These are phyloP conservation scores for Boechera stricta DNA, from an alignment of 345 rosid species.

Conservation along the genomic window DNA sequence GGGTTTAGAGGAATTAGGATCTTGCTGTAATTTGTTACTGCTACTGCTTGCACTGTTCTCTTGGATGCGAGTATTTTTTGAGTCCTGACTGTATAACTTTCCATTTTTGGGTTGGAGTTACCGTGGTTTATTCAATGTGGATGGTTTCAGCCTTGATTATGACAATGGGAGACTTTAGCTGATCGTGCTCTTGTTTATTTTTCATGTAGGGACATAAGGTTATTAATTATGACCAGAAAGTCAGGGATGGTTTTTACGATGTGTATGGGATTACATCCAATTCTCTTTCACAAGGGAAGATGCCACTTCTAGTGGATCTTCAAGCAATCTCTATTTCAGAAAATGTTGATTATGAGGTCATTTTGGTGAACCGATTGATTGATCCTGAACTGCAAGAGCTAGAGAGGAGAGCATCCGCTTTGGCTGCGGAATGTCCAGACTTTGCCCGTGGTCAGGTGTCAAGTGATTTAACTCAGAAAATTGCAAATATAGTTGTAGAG, in stretches of 20 bases:
- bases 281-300: slow-evolving; percentile 65
- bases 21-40: slow-evolving; percentile 22
- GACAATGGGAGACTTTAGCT: slow-evolving; percentile 31
- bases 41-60: slow-evolving; percentile 21
- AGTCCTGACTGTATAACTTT: not conserved
- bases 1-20: slow-evolving; percentile 38
- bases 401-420: slow-evolving; percentile 58
- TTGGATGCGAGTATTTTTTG: not conserved
- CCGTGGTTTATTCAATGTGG: not conserved
- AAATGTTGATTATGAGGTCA: slow-evolving; percentile 74
- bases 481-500: slow-evolving; percentile 88
- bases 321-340: slow-evolving; percentile 68
- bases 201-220: slow-evolving; percentile 75
- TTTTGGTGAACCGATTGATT: slow-evolving; percentile 74
- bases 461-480: slow-evolving; percentile 71
- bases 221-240: slow-evolving; percentile 81
- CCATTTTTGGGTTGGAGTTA: slow-evolving; percentile 10
- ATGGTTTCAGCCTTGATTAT: slow-evolving; percentile 16
- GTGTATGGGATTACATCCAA: slow-evolving; percentile 70
- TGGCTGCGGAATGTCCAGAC: slow-evolving; percentile 57
- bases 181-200: slow-evolving; percentile 10
- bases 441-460: slow-evolving; percentile 53
- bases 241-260: slow-evolving; percentile 90
- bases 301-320: slow-evolving; percentile 89
- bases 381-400: slow-evolving; percentile 79